Conservation (phyloP, 345 rosid genomes). For the Aquilaria yunnanensis region DNA sequence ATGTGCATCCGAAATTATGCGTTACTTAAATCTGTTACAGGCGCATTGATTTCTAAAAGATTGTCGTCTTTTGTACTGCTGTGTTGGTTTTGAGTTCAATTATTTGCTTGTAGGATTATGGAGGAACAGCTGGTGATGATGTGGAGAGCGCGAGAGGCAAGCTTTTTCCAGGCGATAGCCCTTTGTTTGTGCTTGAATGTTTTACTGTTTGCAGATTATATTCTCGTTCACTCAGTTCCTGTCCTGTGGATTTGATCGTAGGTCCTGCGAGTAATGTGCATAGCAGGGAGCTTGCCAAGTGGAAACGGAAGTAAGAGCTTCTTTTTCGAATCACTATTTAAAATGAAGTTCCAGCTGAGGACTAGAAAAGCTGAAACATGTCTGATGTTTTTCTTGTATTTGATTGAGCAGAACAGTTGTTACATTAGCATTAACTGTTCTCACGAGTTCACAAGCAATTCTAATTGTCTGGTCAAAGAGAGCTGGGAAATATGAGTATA, state of each 20-base stretch:
- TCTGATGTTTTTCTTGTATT: neutral
- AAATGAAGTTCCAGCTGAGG: neutral
- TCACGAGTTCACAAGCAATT: conserved; percentile 96
- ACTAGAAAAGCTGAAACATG: neutral
- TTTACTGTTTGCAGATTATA: neutral
- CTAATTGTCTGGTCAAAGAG: conserved; percentile 98
- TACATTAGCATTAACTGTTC: conserved; percentile 75
- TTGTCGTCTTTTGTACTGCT: neutral
- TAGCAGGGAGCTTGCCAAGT: conserved; percentile 38
- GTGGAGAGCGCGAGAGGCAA: conserved; percentile 35
- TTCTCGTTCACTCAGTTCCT: conserved; percentile 1
- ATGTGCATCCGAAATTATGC: neutral
- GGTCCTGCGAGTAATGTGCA: conserved; percentile 36
- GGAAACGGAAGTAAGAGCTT: conserved; percentile 73
- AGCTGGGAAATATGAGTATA: conserved; percentile 95
- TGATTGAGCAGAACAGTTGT: conserved; percentile 49
- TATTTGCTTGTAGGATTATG: conserved; percentile 30
- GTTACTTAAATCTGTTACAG: too few relatives aligned
- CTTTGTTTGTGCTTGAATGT: neutral
- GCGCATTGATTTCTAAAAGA: neutral
- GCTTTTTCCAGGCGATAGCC: conserved; percentile 21
- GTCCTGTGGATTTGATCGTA: conserved; percentile 18
- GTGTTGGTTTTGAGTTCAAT: conserved; percentile 1
- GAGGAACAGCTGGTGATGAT: conserved; percentile 24
- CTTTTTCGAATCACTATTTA: neutral